These are phyloP conservation scores for Rosa persica DNA, from an alignment of 306 rosid genomes.

Conservation along the genomic window DNA sequence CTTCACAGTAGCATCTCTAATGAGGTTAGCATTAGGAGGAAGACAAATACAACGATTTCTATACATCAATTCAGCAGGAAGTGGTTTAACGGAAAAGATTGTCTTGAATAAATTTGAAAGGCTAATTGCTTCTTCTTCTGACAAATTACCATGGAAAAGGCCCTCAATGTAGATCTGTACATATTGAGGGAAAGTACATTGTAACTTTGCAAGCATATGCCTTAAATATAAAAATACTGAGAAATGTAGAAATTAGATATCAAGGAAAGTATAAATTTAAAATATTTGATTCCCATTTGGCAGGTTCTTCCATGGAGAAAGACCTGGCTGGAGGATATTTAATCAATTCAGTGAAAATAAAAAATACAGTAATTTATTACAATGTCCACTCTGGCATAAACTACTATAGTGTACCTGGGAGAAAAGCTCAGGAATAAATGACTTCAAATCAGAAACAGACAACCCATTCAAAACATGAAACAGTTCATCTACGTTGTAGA, in stretches of 20 bases:
- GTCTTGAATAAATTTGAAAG: conserved; percentile 65
- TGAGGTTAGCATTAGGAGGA: conserved; percentile 67
- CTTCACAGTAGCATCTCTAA: conserved; percentile 71
- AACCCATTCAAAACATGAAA: conserved; percentile 49
- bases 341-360: not conserved
- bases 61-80: conserved; percentile 69
- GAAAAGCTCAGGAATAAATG: conserved; percentile 67
- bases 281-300: conserved; percentile 7
- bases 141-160: conserved; percentile 85
- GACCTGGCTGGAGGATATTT: not conserved
- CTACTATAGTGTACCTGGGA: conserved; percentile 59
- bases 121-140: conserved; percentile 70
- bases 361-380: not conserved
- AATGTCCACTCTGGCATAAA: not conserved
- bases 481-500: conserved; percentile 73
- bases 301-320: not conserved
- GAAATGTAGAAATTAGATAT: not conserved
- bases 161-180: conserved; percentile 84
- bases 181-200: conserved; percentile 21
- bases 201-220: conserved; percentile 5
- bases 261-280: not conserved
- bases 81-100: conserved; percentile 59
- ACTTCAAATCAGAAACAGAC: conserved; percentile 61
- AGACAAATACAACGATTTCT: conserved; percentile 68
- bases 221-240: not conserved